A percentile compares a stretch with the other conserved stretches of the same genome.
Evolutionary conservation across 768 basidiomycete genomes (phyloP).

Genomic region (Clavulina sp.): DNA sequence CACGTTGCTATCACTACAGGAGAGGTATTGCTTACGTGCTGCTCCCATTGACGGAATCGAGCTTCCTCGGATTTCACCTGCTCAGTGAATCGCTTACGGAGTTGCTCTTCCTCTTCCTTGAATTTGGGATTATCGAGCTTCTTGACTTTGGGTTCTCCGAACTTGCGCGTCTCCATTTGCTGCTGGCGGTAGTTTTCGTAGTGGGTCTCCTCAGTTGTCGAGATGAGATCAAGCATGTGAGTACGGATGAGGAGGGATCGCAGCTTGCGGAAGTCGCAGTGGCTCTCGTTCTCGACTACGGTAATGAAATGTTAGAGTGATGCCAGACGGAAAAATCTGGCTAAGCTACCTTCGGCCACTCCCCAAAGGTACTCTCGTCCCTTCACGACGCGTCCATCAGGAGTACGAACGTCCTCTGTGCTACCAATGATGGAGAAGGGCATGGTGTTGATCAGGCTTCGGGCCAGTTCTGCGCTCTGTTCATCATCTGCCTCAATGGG

Average conservation of each 20-base stretch:
- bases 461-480: slow-evolving; percentile 72
- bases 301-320: background rate
- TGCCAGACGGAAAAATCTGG: background rate
- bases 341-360: slow-evolving; percentile 75
- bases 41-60: slow-evolving; percentile 97
- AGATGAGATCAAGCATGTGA: slow-evolving; percentile 96
- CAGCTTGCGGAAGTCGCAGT: slow-evolving; percentile 98
- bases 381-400: slow-evolving; percentile 85
- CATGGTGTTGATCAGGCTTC: slow-evolving; percentile 74
- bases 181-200: slow-evolving; percentile 97
- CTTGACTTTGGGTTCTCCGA: slow-evolving; percentile 95
- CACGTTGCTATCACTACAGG: slow-evolving; percentile 11
- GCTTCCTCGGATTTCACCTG: slow-evolving; percentile 98
- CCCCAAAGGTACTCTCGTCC: slow-evolving; percentile 99
- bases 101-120: slow-evolving; percentile 96
- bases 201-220: slow-evolving; percentile 86
- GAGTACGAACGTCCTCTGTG: slow-evolving; percentile 81
- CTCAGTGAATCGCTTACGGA: slow-evolving; percentile 96
- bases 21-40: slow-evolving; percentile 47
- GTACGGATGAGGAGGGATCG: slow-evolving; percentile 90
- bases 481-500: slow-evolving; percentile 83
- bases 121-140: slow-evolving; percentile 99
- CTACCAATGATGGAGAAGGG: slow-evolving; percentile 98
- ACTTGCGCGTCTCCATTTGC: slow-evolving; percentile 99
- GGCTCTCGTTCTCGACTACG: slow-evolving; percentile 92